These are phyloP conservation scores for Rhodotorula taiwanensis DNA, from an alignment of 768 basidiomycete genomes.

Conservation along the genomic window DNA sequence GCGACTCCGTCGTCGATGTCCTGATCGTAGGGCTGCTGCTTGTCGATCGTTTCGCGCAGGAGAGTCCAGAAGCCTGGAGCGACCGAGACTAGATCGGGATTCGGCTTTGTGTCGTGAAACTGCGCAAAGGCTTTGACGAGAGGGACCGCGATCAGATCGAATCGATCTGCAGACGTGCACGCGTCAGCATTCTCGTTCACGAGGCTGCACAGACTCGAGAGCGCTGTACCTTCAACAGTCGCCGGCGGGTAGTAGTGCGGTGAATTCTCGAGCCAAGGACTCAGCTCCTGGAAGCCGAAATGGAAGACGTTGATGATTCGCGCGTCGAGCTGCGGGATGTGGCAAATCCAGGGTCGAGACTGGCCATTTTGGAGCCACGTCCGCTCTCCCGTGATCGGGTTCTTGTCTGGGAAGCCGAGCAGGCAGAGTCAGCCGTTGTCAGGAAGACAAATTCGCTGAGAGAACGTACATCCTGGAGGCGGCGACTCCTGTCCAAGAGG, in stretches of 20 bases:
- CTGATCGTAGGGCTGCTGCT: no score
- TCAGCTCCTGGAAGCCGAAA: conserved; percentile 21
- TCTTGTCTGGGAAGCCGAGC: background rate
- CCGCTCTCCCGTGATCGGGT: background rate
- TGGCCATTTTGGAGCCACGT: conserved; percentile 17
- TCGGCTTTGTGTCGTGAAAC: conserved; percentile 2
- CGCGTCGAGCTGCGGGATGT: conserved; percentile 11
- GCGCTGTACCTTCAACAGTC: conserved; percentile 6
- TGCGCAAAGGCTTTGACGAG: conserved; percentile 8
- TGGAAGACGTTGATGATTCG: conserved; percentile 33
- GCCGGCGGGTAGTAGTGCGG: conserved; percentile 31
- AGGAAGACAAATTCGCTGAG: no score
- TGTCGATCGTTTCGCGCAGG: conserved; percentile 17
- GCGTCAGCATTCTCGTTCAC: background rate
- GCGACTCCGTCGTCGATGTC: no score
- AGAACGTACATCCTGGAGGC: conserved; percentile 11
- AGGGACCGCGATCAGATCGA: conserved; percentile 26
- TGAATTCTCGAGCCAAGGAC: conserved; percentile 4
- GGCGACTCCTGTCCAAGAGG: conserved; percentile 15
- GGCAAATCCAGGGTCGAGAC: conserved; percentile 19
- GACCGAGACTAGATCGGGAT: conserved; percentile 24
- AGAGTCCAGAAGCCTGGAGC: conserved; percentile 27
- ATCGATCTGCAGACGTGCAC: conserved; percentile 10
- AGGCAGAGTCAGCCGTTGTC: no score
- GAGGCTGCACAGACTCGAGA: no score